Evolutionary conservation across 2,329 filamentous ascomycete species (phyloP), one percentile per base, ranked within the genome.

Genomic region (Colletotrichum gloeosporioides): DNA sequence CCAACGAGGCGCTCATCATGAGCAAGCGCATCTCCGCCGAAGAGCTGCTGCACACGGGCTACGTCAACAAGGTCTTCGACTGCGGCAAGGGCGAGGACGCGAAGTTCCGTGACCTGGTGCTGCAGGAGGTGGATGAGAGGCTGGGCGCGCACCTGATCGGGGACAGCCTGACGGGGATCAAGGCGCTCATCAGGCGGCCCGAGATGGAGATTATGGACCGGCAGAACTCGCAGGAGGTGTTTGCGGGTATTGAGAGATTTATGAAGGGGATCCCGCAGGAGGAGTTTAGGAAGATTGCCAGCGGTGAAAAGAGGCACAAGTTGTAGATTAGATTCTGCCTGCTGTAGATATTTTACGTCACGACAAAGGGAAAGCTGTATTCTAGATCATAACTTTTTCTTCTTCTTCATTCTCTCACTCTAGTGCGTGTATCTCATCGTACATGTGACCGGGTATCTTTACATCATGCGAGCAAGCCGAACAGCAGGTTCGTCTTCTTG

Each of bases 1-100:
- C 96, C 12, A 98, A 98, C 82, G 97, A 99, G 88, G 96, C 97
- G 15, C 90, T 99, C 15, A 93, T 99, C 79, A 97, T 98, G 94
- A 96, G 94, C 81, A 95, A 94, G 84, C 90, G 93, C 61, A 95
- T 99, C 80, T 84, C 88, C 0, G 91, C 91, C 34, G 91, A 93
- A 29, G 95, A 98, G 82, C 89, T 99, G 34, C 88, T 96, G 77
- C 87, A 89, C 10, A 90, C 91, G 4, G 96, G 96, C 0, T 99
- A 95, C 81, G 95, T 98, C 61, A 99, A 98, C 81, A 94, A 93
- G 84, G 89, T 98, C 18, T 94, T 98, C 79, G 86, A 87, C 15
- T 72, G 64, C 8, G 85, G 86, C 12, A 86, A 89, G 78, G 93
- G 90, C 29, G 92, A 96, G 79, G 91, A 92, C 74, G 91, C 87